Conservation (phyloP, 768 basidiomycete species). For the Mycena leptocephala region DNA sequence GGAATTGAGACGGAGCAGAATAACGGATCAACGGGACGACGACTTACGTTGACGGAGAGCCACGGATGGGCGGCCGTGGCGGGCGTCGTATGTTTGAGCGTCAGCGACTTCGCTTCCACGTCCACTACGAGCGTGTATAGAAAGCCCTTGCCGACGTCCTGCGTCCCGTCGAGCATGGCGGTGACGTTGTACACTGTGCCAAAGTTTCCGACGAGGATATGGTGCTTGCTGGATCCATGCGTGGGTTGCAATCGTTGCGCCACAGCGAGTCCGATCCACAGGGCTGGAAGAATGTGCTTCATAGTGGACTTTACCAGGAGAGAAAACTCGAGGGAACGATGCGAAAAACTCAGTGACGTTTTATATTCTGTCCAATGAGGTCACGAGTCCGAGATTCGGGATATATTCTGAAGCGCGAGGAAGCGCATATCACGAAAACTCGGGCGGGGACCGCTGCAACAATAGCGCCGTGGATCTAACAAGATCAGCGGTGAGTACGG, state of each 20-base stretch:
- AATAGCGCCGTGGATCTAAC: too few species aligned
- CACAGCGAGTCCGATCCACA: slow-evolving; percentile 8
- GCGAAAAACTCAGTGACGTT: background rate
- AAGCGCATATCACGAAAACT: too few species aligned
- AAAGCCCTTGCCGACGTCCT: slow-evolving; percentile 38
- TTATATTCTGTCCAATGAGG: background rate
- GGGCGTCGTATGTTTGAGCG: slow-evolving; percentile 30
- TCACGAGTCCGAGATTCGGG: slow-evolving; percentile 4
- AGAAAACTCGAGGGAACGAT: background rate
- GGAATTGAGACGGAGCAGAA: background rate
- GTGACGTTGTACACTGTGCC: slow-evolving; percentile 41
- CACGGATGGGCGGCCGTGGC: slow-evolving; percentile 41
- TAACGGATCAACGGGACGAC: slow-evolving; percentile 7
- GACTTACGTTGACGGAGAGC: slow-evolving; percentile 39
- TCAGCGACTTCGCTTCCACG: slow-evolving; percentile 26
- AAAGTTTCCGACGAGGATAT: slow-evolving; percentile 41
- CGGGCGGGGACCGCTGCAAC: too few species aligned
- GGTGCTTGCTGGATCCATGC: slow-evolving; percentile 28
- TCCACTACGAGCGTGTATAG: slow-evolving; percentile 38
- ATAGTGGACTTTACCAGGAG: too few species aligned
- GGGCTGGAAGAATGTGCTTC: background rate
- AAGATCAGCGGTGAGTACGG: too few species aligned
- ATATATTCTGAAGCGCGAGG: background rate
- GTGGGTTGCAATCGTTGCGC: background rate
- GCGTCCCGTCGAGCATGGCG: slow-evolving; percentile 39